Evolutionary conservation across 169 alveolate genomes (phyloP), one percentile per base, ranked within the genome.

Genomic region (Eimeria maxima): DNA sequence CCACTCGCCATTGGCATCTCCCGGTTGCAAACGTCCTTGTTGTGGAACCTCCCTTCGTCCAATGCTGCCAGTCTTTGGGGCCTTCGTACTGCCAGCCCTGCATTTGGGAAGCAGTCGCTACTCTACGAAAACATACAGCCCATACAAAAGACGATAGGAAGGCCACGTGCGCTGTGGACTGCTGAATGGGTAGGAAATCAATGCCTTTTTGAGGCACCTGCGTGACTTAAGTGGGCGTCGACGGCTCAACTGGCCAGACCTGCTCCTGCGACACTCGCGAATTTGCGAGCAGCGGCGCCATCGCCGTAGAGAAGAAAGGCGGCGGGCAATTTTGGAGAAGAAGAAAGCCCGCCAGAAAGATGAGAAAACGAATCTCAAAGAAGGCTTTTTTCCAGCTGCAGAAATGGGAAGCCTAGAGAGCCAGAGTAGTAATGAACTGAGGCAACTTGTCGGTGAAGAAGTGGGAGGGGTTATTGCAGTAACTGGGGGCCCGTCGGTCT

Each of bases 201-300:
- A 57, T 57, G 55, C 69, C 63, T 86, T 86, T 47, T 45, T 86
- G 44, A 57, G 81, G 63, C 93, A 86, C 22, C 93, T 86, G 42
- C 45, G 93, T 14, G 93, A 86, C 81, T 42, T 86, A 45, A 86
- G 93, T 86, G 93, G 93, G 76, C 93, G 93, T 14, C 47, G 93
- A 24, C 63, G 93, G 93, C 93, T 86, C 93, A 86, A 86, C 93
- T 86, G 93, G 93, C 93, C 93, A 24, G 93, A 57, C 81, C 71
- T 86, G 45, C 93, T 86, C 44, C 80, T 86, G 14, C 93, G 93
- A 5, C 93, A 86, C 44, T 69, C 93, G 7, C 93, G 69, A 69
- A 86, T 86, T 2, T 86, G 93, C 69, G 93, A 86, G 44, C 93
- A 86, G 81, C 93, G 93, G 63, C 44, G 44, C 50, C 47, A 53